Evolutionary conservation across 2,329 filamentous ascomycete species (phyloP), one percentile per base, ranked within the genome.

Genomic region (Teratosphaeria gauchensis): DNA sequence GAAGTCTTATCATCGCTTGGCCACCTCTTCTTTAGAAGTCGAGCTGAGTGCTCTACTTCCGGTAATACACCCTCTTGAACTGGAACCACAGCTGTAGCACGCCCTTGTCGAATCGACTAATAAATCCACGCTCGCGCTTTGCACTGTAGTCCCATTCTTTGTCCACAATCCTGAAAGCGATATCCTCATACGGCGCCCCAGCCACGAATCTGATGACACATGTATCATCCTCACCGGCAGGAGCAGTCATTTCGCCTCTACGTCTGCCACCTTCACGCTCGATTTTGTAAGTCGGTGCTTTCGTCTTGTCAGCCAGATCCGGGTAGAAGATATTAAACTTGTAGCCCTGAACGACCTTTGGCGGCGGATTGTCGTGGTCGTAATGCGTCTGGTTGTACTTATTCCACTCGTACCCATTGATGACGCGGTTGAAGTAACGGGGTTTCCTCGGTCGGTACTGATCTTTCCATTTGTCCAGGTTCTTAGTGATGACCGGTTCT

Each of bases 321-420:
- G 94, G 94, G 71, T 99, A 99, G 76, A 99, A 99, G 56, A 99
- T 92, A 76, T 99, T 97, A 81, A 99, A 99, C 73, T 95, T 96
- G 80, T 99, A 99, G 58, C 94, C 94, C 73, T 99, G 94, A 11
- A 99, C 94, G 6, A 99, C 92, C 76, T 96, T 96, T 30, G 94
- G 94, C 1, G 94, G 94, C 1, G 94, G 94, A 69, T 97, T 96
- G 71, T 97, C 92, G 73, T 96, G 90, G 73, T 97, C 94, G 76
- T 99, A 99, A 75, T 99, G 94, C 12, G 94, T 99, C 76, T 99
- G 94, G 71, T 99, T 99, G 81, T 99, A 99, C 75, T 99, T 99
- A 80, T 99, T 99, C 94, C 94, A 99, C 74, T 99, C 94, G 74
- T 97, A 99, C 56, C 94, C 94, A 89, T 96, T 96, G 74, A 96